Percentiles rank a stretch among this genome's conserved stretches.
phyloP scores from a whole-genome alignment of 352 stramenopile species.

The Phytophthora idaei region DNA sequence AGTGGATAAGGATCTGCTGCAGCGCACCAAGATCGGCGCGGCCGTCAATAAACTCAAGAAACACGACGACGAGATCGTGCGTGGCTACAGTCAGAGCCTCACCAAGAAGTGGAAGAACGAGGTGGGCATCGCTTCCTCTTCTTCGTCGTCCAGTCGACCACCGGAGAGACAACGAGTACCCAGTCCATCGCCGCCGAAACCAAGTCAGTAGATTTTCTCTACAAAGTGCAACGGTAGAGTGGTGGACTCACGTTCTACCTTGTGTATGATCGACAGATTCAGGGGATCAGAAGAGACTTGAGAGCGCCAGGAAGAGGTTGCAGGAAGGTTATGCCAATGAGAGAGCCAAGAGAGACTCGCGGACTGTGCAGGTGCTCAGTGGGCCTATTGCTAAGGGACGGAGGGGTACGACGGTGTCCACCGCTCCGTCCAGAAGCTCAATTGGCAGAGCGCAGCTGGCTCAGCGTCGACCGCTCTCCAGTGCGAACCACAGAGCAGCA shows the following conservation, averaged over 20 bases:
- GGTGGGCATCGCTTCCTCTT: conserved; percentile 49
- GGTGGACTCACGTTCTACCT: conserved; percentile 1
- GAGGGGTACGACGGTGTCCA: conserved; percentile 68
- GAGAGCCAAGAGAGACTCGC: conserved; percentile 69
- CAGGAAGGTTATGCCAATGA: conserved; percentile 79
- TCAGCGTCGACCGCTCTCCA: conserved; percentile 39
- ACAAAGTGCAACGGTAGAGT: background rate
- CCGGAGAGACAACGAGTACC: conserved; percentile 19
- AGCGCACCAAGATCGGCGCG: conserved; percentile 78
- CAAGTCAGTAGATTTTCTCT: conserved; percentile 19
- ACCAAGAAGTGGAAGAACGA: conserved; percentile 85
- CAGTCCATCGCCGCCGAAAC: conserved; percentile 37
- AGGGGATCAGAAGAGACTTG: conserved; percentile 54
- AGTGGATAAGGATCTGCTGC: conserved; percentile 78
- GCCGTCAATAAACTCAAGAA: conserved; percentile 88
- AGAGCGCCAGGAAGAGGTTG: conserved; percentile 74
- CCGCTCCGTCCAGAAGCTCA: conserved; percentile 58
- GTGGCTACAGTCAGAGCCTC: conserved; percentile 79
- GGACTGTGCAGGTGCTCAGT: conserved; percentile 77
- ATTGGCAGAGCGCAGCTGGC: conserved; percentile 45
- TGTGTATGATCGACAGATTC: conserved; percentile 16
- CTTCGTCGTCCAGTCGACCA: conserved; percentile 14
- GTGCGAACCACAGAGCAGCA: conserved; percentile 20
- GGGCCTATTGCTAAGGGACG: conserved; percentile 58
- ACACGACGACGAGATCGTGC: conserved; percentile 81